Percentiles rank a stretch among this genome's conserved stretches.
phyloP scores from a whole-genome alignment of 345 rosid genomes.

The Combretum micranthum region DNA sequence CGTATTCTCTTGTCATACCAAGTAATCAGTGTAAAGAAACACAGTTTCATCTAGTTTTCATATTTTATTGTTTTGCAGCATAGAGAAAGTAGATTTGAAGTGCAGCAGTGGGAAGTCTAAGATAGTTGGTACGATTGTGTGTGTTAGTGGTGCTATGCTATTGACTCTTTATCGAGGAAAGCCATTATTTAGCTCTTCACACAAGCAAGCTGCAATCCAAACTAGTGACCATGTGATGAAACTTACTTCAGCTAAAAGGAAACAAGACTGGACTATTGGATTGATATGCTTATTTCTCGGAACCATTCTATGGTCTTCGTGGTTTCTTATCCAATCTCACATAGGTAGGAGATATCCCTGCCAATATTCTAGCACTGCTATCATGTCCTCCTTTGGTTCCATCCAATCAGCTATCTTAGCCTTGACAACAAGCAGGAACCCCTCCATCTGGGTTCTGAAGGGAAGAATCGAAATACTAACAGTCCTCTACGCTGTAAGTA shows the following conservation, averaged over 20 bases:
- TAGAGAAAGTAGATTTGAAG: constrained; percentile 42
- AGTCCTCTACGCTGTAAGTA: constrained; percentile 46
- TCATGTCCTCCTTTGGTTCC: constrained; percentile 54
- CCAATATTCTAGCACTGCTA: constrained; percentile 55
- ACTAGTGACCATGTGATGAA: constrained; percentile 9
- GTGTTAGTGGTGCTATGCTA: constrained; percentile 47
- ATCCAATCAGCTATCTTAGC: constrained; percentile 47
- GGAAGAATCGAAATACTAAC: constrained; percentile 36
- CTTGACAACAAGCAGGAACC: constrained; percentile 31
- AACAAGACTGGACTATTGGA: constrained; percentile 42
- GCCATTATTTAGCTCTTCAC: constrained; percentile 21
- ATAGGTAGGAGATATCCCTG: constrained; percentile 38
- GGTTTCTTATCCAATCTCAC: constrained; percentile 54
- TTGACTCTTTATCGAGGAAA: constrained; percentile 48
- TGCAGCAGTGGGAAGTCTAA: constrained; percentile 46
- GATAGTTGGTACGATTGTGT: constrained; percentile 41
- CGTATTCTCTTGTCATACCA: too few relatives aligned
- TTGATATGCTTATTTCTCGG: constrained; percentile 35
- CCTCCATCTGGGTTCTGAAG: constrained; percentile 43
- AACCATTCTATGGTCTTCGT: constrained; percentile 43
- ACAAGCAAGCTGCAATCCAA: neutral
- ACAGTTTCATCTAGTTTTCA: neutral
- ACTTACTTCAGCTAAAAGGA: constrained; percentile 9
- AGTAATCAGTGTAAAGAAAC: too few relatives aligned
- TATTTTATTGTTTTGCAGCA: constrained; percentile 13